phyloP scores from a whole-genome alignment of 352 stramenopile species.

The Pythium plurisporium region DNA sequence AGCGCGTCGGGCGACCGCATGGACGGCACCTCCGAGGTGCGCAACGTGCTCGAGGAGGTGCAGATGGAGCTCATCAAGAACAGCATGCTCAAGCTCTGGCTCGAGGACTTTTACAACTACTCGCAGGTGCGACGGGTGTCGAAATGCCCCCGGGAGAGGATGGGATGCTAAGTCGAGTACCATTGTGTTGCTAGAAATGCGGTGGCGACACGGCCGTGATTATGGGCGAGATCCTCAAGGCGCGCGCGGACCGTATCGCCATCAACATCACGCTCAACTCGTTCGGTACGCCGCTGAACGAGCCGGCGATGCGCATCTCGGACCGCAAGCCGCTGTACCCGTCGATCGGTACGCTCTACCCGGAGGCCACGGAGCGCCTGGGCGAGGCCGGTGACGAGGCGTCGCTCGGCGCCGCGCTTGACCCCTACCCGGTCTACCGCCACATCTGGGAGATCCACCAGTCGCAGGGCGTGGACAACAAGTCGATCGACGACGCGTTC shows the following conservation, averaged over 20 bases:
- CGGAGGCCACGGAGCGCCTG: slow-evolving; percentile 93
- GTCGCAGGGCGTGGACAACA: slow-evolving; percentile 90
- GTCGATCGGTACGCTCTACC: slow-evolving; percentile 97
- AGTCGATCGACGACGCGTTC: slow-evolving; percentile 99
- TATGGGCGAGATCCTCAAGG: slow-evolving; percentile 96
- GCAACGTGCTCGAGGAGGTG: slow-evolving; percentile 97
- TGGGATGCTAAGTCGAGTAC: no score
- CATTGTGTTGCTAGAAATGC: slow-evolving; percentile 53
- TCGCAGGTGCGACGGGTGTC: slow-evolving; percentile 56
- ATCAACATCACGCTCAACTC: slow-evolving; percentile 99
- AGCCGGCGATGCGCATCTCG: slow-evolving; percentile 95
- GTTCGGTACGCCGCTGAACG: slow-evolving; percentile 92
- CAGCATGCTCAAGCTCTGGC: slow-evolving; percentile 97
- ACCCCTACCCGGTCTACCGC: slow-evolving; percentile 95
- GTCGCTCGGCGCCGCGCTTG: slow-evolving; percentile 84
- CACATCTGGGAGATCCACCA: slow-evolving; percentile 97
- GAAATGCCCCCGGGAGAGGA: no score
- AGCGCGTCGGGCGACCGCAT: slow-evolving; percentile 80
- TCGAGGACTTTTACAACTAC: slow-evolving; percentile 94
- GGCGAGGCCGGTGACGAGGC: slow-evolving; percentile 91
- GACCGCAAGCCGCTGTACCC: slow-evolving; percentile 97
- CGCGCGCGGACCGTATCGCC: slow-evolving; percentile 95
- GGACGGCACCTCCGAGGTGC: slow-evolving; percentile 85
- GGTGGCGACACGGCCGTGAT: slow-evolving; percentile 97
- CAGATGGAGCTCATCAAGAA: slow-evolving; percentile 99